These are phyloP conservation scores for Neurospora pannonica DNA, from an alignment of 495 filamentous ascomycete species.

Conservation along the genomic window DNA sequence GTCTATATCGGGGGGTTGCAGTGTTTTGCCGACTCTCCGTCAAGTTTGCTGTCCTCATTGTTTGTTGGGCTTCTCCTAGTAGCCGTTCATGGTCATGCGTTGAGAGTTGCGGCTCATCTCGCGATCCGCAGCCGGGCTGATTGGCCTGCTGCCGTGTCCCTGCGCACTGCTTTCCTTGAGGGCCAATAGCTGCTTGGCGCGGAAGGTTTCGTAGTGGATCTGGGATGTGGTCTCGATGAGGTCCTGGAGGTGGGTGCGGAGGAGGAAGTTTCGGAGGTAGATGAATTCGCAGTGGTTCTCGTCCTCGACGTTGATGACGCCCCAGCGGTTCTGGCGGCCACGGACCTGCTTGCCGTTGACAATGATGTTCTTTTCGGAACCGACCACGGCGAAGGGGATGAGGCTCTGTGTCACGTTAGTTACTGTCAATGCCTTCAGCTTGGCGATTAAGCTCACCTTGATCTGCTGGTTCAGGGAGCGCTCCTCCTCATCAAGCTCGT, in stretches of 20 bases:
- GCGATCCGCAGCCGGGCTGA: constrained; percentile 85
- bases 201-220: constrained; percentile 99
- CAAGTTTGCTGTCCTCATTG: constrained; percentile 7
- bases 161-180: constrained; percentile 95
- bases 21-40: constrained; percentile 1
- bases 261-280: constrained; percentile 95
- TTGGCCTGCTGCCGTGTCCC: constrained; percentile 80
- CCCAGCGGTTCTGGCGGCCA: constrained; percentile 97
- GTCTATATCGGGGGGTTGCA: neutral
- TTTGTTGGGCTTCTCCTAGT: constrained; percentile 41
- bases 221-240: constrained; percentile 99
- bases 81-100: constrained; percentile 96
- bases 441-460: constrained; percentile 39
- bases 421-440: too few species aligned
- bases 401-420: constrained; percentile 53
- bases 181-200: constrained; percentile 94
- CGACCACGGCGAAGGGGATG: constrained; percentile 96
- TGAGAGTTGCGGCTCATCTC: constrained; percentile 95
- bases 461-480: constrained; percentile 86
- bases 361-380: constrained; percentile 94
- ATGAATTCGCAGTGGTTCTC: constrained; percentile 99
- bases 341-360: constrained; percentile 97
- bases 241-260: constrained; percentile 91
- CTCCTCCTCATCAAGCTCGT: constrained; percentile 97
- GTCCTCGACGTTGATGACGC: constrained; percentile 98